Conservation (phyloP, 352 stramenopile genomes). For the Thalassiosira livingstoniorum region DNA sequence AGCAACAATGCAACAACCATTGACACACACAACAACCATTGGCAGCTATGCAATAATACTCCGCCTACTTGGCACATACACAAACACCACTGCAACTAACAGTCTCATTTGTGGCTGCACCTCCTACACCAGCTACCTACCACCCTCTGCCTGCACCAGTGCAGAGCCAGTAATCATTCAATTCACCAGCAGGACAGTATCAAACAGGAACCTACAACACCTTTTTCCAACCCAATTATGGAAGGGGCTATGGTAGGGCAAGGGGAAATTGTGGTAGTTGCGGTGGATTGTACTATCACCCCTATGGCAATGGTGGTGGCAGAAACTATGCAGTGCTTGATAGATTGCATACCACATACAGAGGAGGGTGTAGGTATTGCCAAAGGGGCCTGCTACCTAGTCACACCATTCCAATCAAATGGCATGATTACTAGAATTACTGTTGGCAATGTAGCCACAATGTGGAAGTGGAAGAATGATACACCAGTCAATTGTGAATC, state of each 20-base stretch:
- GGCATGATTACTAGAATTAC: background rate
- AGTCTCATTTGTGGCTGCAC: background rate
- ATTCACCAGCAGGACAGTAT: background rate
- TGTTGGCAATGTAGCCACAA: background rate
- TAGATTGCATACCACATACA: background rate
- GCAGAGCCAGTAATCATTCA: background rate
- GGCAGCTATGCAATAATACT: background rate
- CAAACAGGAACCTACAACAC: background rate
- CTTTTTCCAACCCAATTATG: no score
- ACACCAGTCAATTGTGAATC: slow-evolving; percentile 15
- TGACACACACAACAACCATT: background rate
- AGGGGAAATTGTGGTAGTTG: no score
- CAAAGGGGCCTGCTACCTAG: background rate
- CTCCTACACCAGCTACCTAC: background rate
- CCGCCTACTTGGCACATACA: no score
- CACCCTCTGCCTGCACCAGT: background rate
- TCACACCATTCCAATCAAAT: background rate
- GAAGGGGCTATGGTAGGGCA: background rate
- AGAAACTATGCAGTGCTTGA: no score
- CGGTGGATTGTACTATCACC: background rate
- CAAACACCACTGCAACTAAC: no score
- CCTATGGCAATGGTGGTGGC: background rate
- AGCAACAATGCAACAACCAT: background rate
- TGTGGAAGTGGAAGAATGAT: background rate
- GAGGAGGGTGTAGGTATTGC: background rate